A percentile compares a stretch with the other conserved stretches of the same genome.
These are phyloP conservation scores for Eleusine indica DNA, from an alignment of 176 grass and related monocot genomes.

Conservation along the genomic window DNA sequence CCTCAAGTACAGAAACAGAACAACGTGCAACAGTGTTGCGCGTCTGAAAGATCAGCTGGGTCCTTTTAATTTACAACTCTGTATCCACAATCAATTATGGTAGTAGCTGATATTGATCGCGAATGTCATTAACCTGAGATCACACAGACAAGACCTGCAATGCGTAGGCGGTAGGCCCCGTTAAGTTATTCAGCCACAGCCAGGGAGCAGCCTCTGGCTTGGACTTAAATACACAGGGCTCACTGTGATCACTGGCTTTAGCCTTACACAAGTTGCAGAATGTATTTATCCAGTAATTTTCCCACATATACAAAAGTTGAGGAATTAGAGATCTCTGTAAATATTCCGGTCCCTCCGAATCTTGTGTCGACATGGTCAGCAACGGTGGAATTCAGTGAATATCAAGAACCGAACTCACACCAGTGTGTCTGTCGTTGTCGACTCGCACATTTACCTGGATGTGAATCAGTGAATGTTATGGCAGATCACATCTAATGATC, in stretches of 20 bases:
- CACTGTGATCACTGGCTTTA: neutral
- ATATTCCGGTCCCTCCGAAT: no score
- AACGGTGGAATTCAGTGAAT: no score
- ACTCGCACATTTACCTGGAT: neutral
- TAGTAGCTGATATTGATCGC: neutral
- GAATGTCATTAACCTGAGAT: neutral
- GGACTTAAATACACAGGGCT: conserved; percentile 15
- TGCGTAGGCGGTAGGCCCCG: neutral
- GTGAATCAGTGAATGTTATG: neutral
- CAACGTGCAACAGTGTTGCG: neutral
- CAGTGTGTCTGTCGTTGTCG: no score
- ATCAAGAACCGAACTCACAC: no score
- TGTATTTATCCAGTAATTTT: neutral
- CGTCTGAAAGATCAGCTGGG: neutral
- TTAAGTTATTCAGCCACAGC: neutral
- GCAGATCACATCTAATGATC: neutral
- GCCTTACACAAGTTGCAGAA: neutral
- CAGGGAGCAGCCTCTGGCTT: conserved; percentile 8
- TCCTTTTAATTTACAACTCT: neutral
- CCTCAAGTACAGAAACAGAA: neutral
- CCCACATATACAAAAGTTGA: no score
- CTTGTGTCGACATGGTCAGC: no score
- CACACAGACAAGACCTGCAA: conserved; percentile 27
- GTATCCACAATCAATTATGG: neutral
- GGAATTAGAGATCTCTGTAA: no score